Conservation (phyloP, 2,329 filamentous ascomycete genomes). For the Exophiala sp. region DNA sequence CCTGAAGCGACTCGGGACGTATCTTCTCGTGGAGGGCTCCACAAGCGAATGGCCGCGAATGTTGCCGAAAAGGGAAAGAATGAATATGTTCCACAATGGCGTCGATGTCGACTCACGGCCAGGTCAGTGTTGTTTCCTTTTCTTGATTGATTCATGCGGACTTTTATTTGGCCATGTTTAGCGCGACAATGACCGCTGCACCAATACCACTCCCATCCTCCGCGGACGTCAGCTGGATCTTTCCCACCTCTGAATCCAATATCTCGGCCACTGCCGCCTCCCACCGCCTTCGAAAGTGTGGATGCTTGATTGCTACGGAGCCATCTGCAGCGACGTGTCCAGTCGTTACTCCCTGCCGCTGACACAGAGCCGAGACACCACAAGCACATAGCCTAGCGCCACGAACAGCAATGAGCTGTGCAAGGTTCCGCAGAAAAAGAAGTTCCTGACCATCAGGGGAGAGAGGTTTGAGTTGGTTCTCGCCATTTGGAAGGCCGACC, state of each 20-base stretch:
- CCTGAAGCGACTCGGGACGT: no score
- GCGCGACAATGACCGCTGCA: constrained; percentile 35
- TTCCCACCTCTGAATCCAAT: constrained; percentile 33
- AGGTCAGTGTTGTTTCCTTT: no score
- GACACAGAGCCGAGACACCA: constrained; percentile 92
- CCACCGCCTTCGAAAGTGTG: constrained; percentile 41
- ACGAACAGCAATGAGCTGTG: constrained; percentile 91
- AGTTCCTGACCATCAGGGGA: constrained; percentile 4
- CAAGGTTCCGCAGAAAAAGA: constrained; percentile 65
- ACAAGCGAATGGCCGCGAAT: no score
- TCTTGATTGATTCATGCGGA: no score
- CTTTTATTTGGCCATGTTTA: constrained; percentile 29
- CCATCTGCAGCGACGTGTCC: constrained; percentile 86
- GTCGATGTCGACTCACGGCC: no score
- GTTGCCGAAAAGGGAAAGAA: no score
- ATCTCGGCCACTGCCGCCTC: constrained; percentile 39
- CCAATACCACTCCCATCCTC: constrained; percentile 43
- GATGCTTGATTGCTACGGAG: constrained; percentile 41
- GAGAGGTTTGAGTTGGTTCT: not conserved
- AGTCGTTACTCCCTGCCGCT: constrained; percentile 81
- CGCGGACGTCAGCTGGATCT: constrained; percentile 38
- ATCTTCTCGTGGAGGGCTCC: no score
- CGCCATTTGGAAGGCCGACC: not conserved
- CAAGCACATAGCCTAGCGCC: constrained; percentile 89
- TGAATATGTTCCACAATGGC: no score